These are phyloP conservation scores for Medicago arabica DNA, from an alignment of 306 rosid genomes.

Conservation along the genomic window DNA sequence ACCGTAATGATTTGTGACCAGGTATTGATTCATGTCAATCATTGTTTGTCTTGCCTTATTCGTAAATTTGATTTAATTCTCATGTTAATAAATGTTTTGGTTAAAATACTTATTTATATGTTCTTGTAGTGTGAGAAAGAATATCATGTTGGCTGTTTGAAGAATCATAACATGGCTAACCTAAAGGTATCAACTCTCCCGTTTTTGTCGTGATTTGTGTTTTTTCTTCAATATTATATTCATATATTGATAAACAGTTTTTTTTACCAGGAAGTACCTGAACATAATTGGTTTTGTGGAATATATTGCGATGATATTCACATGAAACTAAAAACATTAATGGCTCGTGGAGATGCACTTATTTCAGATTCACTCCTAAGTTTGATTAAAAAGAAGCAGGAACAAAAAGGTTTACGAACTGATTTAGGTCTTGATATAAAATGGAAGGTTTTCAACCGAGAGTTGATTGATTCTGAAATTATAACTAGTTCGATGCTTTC, in stretches of 20 bases:
- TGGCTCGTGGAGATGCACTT: constrained; percentile 54
- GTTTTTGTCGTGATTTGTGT: background rate
- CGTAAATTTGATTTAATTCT: background rate
- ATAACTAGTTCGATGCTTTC: constrained; percentile 60
- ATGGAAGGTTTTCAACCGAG: constrained; percentile 83
- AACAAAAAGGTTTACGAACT: constrained; percentile 45
- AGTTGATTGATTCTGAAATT: constrained; percentile 49
- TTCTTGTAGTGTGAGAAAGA: constrained; percentile 77
- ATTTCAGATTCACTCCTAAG: constrained; percentile 58
- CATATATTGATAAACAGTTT: constrained; percentile 1
- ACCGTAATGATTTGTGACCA: constrained; percentile 87
- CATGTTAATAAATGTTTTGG: background rate
- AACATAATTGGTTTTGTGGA: constrained; percentile 86
- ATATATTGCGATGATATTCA: constrained; percentile 57
- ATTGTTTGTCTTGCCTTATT: background rate
- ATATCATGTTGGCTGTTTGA: constrained; percentile 80
- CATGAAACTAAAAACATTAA: constrained; percentile 56
- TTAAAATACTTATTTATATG: constrained; percentile 12
- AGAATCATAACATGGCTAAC: constrained; percentile 62
- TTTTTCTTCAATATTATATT: background rate
- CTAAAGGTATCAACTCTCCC: constrained; percentile 53
- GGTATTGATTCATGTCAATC: constrained; percentile 47
- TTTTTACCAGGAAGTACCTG: constrained; percentile 74
- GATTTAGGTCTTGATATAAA: constrained; percentile 53
- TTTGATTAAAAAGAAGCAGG: constrained; percentile 56